Base-by-base conservation (phyloP, 768 basidiomycete species). In the Trametes sanguinea region DNA sequence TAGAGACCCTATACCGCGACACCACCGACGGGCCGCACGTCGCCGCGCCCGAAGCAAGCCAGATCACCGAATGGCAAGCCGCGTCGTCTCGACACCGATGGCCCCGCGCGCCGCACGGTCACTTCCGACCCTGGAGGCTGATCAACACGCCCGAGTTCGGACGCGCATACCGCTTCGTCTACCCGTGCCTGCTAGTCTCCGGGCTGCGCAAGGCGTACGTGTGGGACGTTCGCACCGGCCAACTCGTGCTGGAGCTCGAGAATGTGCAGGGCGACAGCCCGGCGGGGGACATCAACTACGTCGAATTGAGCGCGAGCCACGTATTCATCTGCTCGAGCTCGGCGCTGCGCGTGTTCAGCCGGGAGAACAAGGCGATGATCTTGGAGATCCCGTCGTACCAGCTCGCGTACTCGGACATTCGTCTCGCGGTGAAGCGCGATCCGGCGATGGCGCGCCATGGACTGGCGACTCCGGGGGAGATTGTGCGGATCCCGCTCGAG, bases 91-190 rank as follows among this genome's bases (percentile, higher is more conserved):
- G 56, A 33, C 47, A 50, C 22, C 22, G 22, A 57, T 40, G 46
- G 52, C 37, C 64, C 64, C 60, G 61, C 62, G 39, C 47, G 2
- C 60, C 57, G 1, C 74, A 76, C 6, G 87, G 86, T 0, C 82
- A 81, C 53, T 91, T 92, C 69, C 75, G 71, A 32, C 83, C 89
- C 0, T 89, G 86, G 82, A 83, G 84, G 0, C 72, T 86, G 27
- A 73, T 92, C 10, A 69, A 68, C 4, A 73, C 80, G 51, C 84
- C 86, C 4, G 76, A 75, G 30, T 6, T n/a, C 13, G 68, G 74
- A 4, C 72, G 67, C 4, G 89, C 89, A 0, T 91, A 82, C 72
- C 82, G 88, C 14, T 83, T 90, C 61, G 85, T 84, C 7, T 87
- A 87, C 68, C 90, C 90, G 1, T 83, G 79, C 10, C 75, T 93